Conservation (phyloP, 2,329 filamentous ascomycete species). For the Trichophaea hybrida region DNA sequence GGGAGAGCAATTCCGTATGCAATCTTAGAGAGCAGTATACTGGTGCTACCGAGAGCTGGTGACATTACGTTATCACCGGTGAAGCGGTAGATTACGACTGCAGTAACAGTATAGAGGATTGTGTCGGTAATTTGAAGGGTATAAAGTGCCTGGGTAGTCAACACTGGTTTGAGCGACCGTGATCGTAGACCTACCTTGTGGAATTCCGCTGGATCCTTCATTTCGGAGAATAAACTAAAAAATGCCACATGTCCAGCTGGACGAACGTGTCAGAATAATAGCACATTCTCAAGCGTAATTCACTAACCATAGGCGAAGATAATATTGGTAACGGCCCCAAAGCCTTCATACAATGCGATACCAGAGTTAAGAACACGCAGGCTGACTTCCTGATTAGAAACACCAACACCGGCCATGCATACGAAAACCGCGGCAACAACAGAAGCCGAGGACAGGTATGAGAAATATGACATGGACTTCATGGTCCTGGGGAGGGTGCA, state of each 20-base stretch:
- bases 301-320: slow-evolving; percentile 49
- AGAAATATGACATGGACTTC: slow-evolving; percentile 47
- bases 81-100: slow-evolving; percentile 54
- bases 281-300: neutral
- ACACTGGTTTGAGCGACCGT: slow-evolving; percentile 28
- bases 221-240: slow-evolving; percentile 51
- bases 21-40: slow-evolving; percentile 43
- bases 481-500: slow-evolving; percentile 49
- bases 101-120: slow-evolving; percentile 49
- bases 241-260: slow-evolving; percentile 48
- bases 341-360: slow-evolving; percentile 39
- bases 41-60: slow-evolving; percentile 52
- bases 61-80: slow-evolving; percentile 47
- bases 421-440: slow-evolving; percentile 50
- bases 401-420: slow-evolving; percentile 51
- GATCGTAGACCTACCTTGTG: slow-evolving; percentile 33
- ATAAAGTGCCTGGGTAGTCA: slow-evolving; percentile 38
- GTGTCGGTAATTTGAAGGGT: slow-evolving; percentile 47
- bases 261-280: neutral
- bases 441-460: slow-evolving; percentile 48
- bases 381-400: slow-evolving; percentile 27
- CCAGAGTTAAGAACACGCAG: neutral
- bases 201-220: slow-evolving; percentile 47
- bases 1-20: slow-evolving; percentile 55
- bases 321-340: slow-evolving; percentile 52